These are phyloP conservation scores for Dictyostelium purpureum DNA, from an alignment of 78 protist genomes.

Conservation along the genomic window DNA sequence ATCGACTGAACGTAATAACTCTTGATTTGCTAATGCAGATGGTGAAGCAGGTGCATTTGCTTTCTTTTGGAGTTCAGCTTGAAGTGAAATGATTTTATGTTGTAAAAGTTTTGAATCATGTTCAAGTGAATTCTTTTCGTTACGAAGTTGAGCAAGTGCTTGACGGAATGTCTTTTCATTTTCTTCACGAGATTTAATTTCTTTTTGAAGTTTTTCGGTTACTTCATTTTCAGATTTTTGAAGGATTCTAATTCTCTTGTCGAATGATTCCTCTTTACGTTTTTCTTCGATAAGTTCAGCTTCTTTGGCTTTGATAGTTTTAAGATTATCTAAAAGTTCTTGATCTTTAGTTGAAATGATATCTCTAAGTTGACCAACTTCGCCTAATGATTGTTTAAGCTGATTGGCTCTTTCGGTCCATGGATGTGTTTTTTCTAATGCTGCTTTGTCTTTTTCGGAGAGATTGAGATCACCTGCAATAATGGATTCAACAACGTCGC, in stretches of 20 bases:
- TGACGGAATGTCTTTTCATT: constrained; percentile 51
- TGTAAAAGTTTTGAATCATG: constrained; percentile 24
- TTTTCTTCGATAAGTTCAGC: constrained; percentile 72
- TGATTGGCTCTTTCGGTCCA: constrained; percentile 24
- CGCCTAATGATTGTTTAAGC: constrained; percentile 35
- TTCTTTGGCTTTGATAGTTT: constrained; percentile 31
- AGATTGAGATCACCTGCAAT: constrained; percentile 63
- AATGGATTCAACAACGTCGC: constrained; percentile 65
- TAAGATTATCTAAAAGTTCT: constrained; percentile 50
- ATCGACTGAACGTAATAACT: constrained; percentile 3
- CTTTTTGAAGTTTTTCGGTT: constrained; percentile 18
- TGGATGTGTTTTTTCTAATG: constrained; percentile 4
- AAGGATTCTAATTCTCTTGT: constrained; percentile 68
- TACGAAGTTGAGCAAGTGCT: constrained; percentile 20
- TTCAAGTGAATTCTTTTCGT: constrained; percentile 12
- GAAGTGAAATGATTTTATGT: neutral
- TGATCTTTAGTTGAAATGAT: constrained; percentile 22
- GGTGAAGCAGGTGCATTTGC: neutral
- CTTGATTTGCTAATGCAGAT: neutral
- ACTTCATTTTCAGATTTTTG: constrained; percentile 46
- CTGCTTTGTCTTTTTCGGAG: neutral
- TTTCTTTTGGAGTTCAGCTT: constrained; percentile 24
- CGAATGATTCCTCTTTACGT: constrained; percentile 76
- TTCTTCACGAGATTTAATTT: constrained; percentile 19
- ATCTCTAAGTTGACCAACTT: constrained; percentile 38